phyloP scores from a whole-genome alignment of 2,329 filamentous ascomycete species.

The Cytospora paraplurivora region DNA sequence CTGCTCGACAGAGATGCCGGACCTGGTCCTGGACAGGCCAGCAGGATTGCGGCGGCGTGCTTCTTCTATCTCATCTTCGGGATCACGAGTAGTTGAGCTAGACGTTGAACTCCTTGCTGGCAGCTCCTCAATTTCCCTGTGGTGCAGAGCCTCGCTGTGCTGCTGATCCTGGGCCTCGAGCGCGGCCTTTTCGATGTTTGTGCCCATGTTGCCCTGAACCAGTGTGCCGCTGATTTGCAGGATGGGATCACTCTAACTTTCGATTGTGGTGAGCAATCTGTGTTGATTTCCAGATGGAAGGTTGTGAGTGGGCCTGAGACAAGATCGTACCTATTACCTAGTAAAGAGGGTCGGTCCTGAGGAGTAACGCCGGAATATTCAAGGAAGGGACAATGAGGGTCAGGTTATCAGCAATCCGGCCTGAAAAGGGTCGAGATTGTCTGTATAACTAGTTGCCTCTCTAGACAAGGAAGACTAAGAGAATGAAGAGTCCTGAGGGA shows the following conservation, averaged over 20 bases:
- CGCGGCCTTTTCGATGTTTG: constrained; percentile 31
- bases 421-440: neutral
- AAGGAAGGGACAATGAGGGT: neutral
- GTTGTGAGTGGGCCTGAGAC: neutral
- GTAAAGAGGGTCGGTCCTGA: neutral
- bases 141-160: constrained; percentile 15
- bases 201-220: constrained; percentile 23
- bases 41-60: constrained; percentile 50
- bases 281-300: neutral
- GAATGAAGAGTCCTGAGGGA: neutral
- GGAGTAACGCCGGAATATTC: no score
- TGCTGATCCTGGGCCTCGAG: constrained; percentile 16
- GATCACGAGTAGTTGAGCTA: constrained; percentile 32
- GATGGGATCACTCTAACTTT: neutral
- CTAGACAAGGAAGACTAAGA: neutral
- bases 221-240: neutral
- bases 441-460: neutral
- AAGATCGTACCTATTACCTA: neutral
- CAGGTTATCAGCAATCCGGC: neutral
- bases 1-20: constrained; percentile 64
- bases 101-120: constrained; percentile 29
- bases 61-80: constrained; percentile 45
- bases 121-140: constrained; percentile 29
- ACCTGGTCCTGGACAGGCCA: constrained; percentile 45
- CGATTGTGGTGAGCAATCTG: neutral